phyloP scores from a whole-genome alignment of 371 early-diverging fungal genomes.

The Mortierella sp. region DNA sequence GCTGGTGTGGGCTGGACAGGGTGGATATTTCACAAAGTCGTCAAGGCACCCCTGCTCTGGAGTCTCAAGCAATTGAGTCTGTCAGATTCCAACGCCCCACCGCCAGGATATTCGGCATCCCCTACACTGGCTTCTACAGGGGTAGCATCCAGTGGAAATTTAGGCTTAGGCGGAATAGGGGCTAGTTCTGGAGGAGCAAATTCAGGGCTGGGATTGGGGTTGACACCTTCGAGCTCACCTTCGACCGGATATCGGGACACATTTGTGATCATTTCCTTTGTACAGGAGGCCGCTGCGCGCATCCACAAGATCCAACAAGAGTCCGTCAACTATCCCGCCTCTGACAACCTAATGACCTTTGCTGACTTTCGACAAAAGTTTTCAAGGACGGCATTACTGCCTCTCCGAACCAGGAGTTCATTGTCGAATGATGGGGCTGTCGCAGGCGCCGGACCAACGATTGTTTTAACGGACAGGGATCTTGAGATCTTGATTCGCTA shows the following conservation, averaged over 20 bases:
- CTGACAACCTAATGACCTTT: conserved; percentile 56
- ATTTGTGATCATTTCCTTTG: conserved; percentile 33
- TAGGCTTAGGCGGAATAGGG: conserved; percentile 19
- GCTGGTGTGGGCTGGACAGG: conserved; percentile 45
- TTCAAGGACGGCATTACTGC: conserved; percentile 44
- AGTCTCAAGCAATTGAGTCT: conserved; percentile 45
- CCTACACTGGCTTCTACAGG: conserved; percentile 29
- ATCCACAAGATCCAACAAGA: conserved; percentile 45
- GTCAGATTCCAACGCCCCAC: conserved; percentile 28
- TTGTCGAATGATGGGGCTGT: conserved; percentile 9
- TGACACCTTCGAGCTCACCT: conserved; percentile 6
- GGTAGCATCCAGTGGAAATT: conserved; percentile 17
- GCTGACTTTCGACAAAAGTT: conserved; percentile 51
- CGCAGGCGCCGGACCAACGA: conserved; percentile 17
- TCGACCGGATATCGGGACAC: conserved; percentile 25
- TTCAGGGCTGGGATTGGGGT: conserved; percentile 26
- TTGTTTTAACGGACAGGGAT: conserved; percentile 51
- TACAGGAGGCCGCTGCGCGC: conserved; percentile 45
- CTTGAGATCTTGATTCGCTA: conserved; percentile 47
- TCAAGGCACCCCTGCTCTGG: conserved; percentile 48
- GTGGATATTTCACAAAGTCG: conserved; percentile 51
- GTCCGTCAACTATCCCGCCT: conserved; percentile 29
- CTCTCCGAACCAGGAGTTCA: conserved; percentile 28
- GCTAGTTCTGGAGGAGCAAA: conserved; percentile 18
- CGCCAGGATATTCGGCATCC: conserved; percentile 21